These are phyloP conservation scores for Yamadazyma atmosphaerica DNA, from an alignment of 1,139 yeast genomes.

Conservation along the genomic window DNA sequence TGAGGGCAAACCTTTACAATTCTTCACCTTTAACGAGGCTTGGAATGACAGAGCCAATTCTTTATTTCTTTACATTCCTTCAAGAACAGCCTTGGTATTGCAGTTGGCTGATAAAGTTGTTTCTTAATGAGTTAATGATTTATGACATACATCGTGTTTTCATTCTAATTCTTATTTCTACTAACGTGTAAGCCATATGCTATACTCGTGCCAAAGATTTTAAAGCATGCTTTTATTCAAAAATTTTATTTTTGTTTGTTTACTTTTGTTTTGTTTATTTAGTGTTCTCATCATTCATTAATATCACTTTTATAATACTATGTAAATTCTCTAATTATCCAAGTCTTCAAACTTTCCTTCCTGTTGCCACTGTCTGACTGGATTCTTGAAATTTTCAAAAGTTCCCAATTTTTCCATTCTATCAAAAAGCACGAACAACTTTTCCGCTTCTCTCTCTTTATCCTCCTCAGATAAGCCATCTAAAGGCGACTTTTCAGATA, in stretches of 20 bases:
- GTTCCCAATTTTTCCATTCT: slow-evolving; percentile 46
- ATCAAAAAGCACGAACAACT: slow-evolving; percentile 49
- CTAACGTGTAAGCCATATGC: too few relatives aligned
- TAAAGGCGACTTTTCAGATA: slow-evolving; percentile 1
- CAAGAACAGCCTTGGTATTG: slow-evolving; percentile 70
- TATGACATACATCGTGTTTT: background rate
- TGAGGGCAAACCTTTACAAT: slow-evolving; percentile 38
- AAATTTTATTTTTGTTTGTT: background rate
- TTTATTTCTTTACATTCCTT: slow-evolving; percentile 80
- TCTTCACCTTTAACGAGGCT: slow-evolving; percentile 65
- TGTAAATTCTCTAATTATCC: background rate
- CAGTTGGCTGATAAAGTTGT: slow-evolving; percentile 17
- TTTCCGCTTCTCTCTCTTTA: slow-evolving; percentile 54
- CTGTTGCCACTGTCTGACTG: slow-evolving; percentile 37
- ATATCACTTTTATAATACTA: background rate
- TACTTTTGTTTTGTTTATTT: background rate
- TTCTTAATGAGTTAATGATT: slow-evolving; percentile 1
- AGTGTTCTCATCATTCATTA: background rate
- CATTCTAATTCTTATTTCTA: background rate
- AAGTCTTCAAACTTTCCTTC: slow-evolving; percentile 32
- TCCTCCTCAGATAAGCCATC: slow-evolving; percentile 45
- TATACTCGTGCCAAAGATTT: too few relatives aligned
- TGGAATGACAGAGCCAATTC: slow-evolving; percentile 85
- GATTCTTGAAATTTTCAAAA: slow-evolving; percentile 44
- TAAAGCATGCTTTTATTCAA: too few relatives aligned